Base-by-base conservation (phyloP, 2,329 filamentous ascomycete species). In the Neonectria neomacrospora region DNA sequence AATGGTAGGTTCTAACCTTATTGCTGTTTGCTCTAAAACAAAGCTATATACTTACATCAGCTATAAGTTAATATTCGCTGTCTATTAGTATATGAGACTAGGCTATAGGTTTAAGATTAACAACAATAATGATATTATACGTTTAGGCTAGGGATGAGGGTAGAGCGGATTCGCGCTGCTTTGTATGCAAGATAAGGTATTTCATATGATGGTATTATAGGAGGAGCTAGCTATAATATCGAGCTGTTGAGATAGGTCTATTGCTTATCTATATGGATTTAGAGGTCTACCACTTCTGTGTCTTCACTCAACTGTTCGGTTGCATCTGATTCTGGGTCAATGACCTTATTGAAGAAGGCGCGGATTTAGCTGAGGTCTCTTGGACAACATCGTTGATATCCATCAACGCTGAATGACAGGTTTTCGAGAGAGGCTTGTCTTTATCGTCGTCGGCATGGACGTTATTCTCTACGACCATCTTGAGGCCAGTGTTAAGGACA, bases 401-500 rank as follows among this genome's bases (percentile, higher is more conserved):
- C 12, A 10, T 14, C 41, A 44, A 14, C 14, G 12, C 12, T 3
- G 41, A 44, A 14, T 44, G 41, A 22, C 10, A 44, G 11, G 12
- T 22, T 2, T 22, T 22, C 10, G 54, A 10, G 5, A 54, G 50
- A 18, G 26, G 20, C 20, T 51, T 12, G 23, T 3, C 18, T 37
- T 37, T 7, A 45, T n/a, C 9, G 37, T 44, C 20, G 51, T 20
- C 32, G 32, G 28, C 39, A 23, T 20, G 20, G 4, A 39, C 50
- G 9, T 67, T 64, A 14, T 63, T 37, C 1, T 18, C 51, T 9
- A 61, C 52, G 1, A 10, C 1, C 3, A 68, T 0, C 2, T 65
- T 1, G 1, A 58, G 1, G 5, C 68, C 68, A 0, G 42, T 52
- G 34, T 71, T 71, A 16, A 52, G 55, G 2, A 71, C 68, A 5